Percentiles rank a stretch among this genome's conserved stretches.
Conservation (phyloP, 768 basidiomycete genomes). For the Rhodotorula toruloides region DNA sequence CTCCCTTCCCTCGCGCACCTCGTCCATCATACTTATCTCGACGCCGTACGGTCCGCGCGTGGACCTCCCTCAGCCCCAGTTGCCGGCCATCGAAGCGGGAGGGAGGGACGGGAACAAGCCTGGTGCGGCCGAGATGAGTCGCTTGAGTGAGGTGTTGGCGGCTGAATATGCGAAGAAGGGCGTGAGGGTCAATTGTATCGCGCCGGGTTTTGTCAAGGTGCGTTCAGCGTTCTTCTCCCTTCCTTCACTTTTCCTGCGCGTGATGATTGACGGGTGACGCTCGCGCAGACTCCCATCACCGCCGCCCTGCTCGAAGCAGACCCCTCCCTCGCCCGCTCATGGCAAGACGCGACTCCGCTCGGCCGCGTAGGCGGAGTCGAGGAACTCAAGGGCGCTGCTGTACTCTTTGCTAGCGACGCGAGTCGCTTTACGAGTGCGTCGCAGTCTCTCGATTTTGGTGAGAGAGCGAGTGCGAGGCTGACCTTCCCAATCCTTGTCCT, state of each 20-base stretch:
- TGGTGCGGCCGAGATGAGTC: neutral
- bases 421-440: constrained; percentile 19
- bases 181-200: neutral
- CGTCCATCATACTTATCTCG: neutral
- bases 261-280: neutral
- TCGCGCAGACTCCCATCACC: neutral
- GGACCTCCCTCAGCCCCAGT: constrained; percentile 3
- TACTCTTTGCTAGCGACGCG: neutral
- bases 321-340: neutral
- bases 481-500: no score
- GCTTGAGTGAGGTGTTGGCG: neutral
- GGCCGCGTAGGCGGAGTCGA: constrained; percentile 3
- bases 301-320: neutral
- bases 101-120: neutral
- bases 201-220: neutral
- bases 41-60: constrained; percentile 5
- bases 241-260: neutral
- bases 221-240: neutral
- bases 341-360: neutral
- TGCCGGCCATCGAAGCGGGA: no score
- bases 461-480: no score
- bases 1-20: neutral
- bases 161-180: neutral
- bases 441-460: neutral
- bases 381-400: constrained; percentile 14